These are phyloP conservation scores for Cladosporium sp. DNA, from an alignment of 2,329 filamentous ascomycete genomes.

Conservation along the genomic window DNA sequence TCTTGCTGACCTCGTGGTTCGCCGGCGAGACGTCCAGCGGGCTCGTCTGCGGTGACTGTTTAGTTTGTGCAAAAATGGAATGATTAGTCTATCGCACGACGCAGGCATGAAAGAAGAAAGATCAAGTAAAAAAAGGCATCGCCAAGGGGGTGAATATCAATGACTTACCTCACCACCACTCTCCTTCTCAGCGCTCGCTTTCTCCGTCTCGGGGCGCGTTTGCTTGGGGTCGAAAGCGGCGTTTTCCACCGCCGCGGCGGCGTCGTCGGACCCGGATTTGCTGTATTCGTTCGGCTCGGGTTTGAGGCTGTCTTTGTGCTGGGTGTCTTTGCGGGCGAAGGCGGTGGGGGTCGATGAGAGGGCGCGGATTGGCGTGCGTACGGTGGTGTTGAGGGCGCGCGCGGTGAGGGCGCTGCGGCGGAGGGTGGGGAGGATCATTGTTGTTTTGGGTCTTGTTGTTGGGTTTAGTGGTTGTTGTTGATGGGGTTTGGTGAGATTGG, in stretches of 20 bases:
- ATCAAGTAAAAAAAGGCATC: constrained; percentile 4
- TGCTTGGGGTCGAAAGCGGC: constrained; percentile 66
- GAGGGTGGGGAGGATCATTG: neutral
- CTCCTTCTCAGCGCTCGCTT: constrained; percentile 35
- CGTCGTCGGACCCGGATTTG: constrained; percentile 61
- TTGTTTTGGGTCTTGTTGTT: neutral
- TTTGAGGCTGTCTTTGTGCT: constrained; percentile 57
- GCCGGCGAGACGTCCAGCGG: constrained; percentile 58
- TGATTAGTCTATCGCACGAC: neutral
- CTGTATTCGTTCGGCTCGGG: constrained; percentile 64
- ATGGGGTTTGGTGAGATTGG: neutral
- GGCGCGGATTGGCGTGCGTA: neutral
- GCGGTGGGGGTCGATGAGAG: neutral
- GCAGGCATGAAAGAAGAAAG: neutral
- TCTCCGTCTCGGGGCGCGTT: constrained; percentile 63
- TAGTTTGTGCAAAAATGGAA: neutral
- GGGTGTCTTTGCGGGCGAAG: constrained; percentile 37
- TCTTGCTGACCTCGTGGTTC: constrained; percentile 55
- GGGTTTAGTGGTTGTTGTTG: neutral
- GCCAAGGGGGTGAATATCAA: no score
- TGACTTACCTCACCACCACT: constrained; percentile 16
- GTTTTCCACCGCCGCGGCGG: constrained; percentile 51
- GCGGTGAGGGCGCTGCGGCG: neutral
- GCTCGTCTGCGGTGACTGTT: constrained; percentile 32
- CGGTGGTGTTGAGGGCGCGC: neutral